Conservation (phyloP, 2,329 filamentous ascomycete species). For the Zalaria sp. region DNA sequence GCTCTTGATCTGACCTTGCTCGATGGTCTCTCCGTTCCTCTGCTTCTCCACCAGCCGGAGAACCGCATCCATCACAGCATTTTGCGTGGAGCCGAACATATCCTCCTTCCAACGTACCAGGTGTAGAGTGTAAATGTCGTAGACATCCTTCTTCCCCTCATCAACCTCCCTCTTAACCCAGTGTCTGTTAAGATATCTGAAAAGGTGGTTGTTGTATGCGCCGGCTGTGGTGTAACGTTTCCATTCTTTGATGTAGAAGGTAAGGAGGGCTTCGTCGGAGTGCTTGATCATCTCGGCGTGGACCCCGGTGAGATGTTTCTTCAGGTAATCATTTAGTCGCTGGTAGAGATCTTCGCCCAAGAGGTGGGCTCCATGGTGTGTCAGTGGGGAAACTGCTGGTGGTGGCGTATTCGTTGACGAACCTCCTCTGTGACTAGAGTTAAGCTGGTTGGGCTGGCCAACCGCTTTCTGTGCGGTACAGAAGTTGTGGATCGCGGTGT, state of each 20-base stretch:
- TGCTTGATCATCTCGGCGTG: slow-evolving; percentile 62
- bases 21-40: slow-evolving; percentile 92
- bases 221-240: slow-evolving; percentile 86
- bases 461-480: slow-evolving; percentile 95
- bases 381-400: not conserved
- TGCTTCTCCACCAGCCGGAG: slow-evolving; percentile 94
- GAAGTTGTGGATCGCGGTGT: slow-evolving; percentile 97
- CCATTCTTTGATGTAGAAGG: slow-evolving; percentile 96
- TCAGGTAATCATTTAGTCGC: slow-evolving; percentile 76
- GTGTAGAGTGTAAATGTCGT: slow-evolving; percentile 94
- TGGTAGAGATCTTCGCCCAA: slow-evolving; percentile 93
- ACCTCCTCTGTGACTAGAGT: slow-evolving; percentile 59
- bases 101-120: slow-evolving; percentile 90
- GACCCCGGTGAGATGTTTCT: slow-evolving; percentile 58
- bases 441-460: slow-evolving; percentile 33
- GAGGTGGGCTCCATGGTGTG: slow-evolving; percentile 56
- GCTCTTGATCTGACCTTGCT: slow-evolving; percentile 91
- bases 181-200: slow-evolving; percentile 90
- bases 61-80: slow-evolving; percentile 88
- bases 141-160: slow-evolving; percentile 95
- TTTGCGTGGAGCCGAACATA: slow-evolving; percentile 70
- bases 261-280: slow-evolving; percentile 75
- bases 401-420: not conserved
- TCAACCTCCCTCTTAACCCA: slow-evolving; percentile 99
- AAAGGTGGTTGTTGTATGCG: slow-evolving; percentile 95